phyloP scores from a whole-genome alignment of 169 alveolate genomes.

The Eimeria acervulina region DNA sequence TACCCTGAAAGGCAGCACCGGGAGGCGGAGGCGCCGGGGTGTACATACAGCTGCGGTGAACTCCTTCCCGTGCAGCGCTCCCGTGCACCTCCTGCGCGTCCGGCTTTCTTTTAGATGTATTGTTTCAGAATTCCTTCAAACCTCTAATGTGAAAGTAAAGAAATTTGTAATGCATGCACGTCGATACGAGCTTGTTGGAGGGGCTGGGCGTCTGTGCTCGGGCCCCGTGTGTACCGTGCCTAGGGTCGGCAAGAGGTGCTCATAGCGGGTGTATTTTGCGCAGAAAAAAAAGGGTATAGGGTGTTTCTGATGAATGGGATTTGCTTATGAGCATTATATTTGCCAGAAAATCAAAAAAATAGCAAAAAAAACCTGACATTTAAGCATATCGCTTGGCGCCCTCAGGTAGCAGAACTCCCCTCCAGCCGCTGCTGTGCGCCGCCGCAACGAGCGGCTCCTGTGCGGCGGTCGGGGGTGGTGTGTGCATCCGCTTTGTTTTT shows the following conservation, averaged over 20 bases:
- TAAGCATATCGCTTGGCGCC: too few relatives aligned
- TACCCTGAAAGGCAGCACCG: background rate
- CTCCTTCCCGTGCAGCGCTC: constrained; percentile 21
- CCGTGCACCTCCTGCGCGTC: background rate
- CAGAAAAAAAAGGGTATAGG: background rate
- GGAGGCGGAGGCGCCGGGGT: background rate
- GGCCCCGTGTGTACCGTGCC: constrained; percentile 67
- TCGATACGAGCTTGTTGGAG: constrained; percentile 29
- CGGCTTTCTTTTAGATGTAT: background rate
- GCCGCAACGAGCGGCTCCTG: constrained; percentile 48
- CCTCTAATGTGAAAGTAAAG: background rate
- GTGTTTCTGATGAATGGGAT: background rate
- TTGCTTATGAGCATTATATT: background rate
- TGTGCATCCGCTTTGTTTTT: background rate
- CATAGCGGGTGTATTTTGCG: background rate
- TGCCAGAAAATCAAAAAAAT: background rate
- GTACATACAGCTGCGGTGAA: background rate
- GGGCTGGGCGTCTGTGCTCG: constrained; percentile 51
- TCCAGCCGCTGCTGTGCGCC: constrained; percentile 27
- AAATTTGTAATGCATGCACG: constrained; percentile 35
- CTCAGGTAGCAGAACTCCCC: background rate
- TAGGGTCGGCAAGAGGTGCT: background rate
- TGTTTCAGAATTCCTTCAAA: background rate
- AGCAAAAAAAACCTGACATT: too few relatives aligned
- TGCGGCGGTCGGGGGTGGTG: background rate